Base-by-base conservation (phyloP, 352 stramenopile species). In the Phytophthora fragariaefolia region DNA sequence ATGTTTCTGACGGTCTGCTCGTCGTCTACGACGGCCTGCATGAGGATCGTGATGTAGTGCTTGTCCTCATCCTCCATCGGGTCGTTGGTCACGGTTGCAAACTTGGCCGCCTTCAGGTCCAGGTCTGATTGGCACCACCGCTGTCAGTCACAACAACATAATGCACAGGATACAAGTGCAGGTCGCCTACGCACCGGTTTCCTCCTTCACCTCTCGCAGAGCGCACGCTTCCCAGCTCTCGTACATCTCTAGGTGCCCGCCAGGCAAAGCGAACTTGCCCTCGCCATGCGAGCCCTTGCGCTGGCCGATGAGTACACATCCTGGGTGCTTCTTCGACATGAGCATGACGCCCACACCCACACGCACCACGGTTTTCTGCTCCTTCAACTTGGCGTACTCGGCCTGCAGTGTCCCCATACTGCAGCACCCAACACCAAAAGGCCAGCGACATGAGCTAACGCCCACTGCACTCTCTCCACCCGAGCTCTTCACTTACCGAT, bases 31-130 rank as follows among this genome's bases (percentile, higher is more conserved):
- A 55, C 55, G 3, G 85, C 84, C 48, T 93, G 82, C 81, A 93
- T 91, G 51, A 94, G 84, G 63, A 95, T 90, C 42, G 87, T 95
- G 54, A 93, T 92, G 74, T 93, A 95, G 69, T 95, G 87, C 58
- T 93, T 94, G 62, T 66, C 78, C 60, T 93, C 82, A 55, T 91
- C 75, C 60, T 90, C 73, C 85, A 93, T 95, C 6, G 77, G 77
- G 66, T 95, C 87, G 68, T 95, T 95, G 9, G 87, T 95, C 48
- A 91, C 83, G 46, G 87, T 89, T 17, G 82, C 77, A 54, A 95
- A 90, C 50, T 54, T 77, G 30, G 74, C 67, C 36, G 65, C 63
- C 12, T 74, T 69, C 38, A 95, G 51, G 48, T 92, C 79, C 26
- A 95, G 55, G 60, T 93, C 80, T 91, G 63, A 18, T 7, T 8